A percentile compares a stretch with the other conserved stretches of the same genome.
These are phyloP conservation scores for Mucor velutinosus DNA, from an alignment of 371 early-diverging fungal genomes.

Conservation along the genomic window DNA sequence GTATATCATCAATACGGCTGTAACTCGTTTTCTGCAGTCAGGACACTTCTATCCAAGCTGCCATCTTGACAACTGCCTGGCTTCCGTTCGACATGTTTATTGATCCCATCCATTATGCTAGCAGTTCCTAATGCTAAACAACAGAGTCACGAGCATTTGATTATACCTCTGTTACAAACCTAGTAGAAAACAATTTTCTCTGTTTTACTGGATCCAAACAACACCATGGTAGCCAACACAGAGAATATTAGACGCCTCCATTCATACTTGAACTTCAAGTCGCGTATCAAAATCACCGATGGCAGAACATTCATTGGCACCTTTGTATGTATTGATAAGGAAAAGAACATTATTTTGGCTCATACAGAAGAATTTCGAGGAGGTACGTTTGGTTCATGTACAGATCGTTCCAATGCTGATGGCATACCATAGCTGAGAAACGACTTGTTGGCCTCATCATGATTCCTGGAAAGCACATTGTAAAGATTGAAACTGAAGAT, in stretches of 20 bases:
- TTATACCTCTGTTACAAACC: too few relatives aligned
- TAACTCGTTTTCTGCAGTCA: neutral
- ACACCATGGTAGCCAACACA: constrained; percentile 29
- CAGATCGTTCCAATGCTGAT: neutral
- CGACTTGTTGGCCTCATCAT: constrained; percentile 82
- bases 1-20: neutral
- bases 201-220: neutral
- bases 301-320: constrained; percentile 78
- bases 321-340: constrained; percentile 82
- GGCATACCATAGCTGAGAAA: constrained; percentile 48
- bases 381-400: constrained; percentile 36
- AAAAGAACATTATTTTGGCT: constrained; percentile 78
- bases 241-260: constrained; percentile 52
- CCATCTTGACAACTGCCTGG: too few relatives aligned
- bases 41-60: neutral
- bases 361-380: constrained; percentile 73
- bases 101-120: too few relatives aligned
- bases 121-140: neutral
- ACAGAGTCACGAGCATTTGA: neutral
- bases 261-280: constrained; percentile 63
- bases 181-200: neutral
- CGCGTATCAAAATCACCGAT: constrained; percentile 72
- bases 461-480: constrained; percentile 86
- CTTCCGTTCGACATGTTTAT: too few relatives aligned
- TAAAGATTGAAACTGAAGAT: constrained; percentile 72